Percentiles rank a stretch among this genome's conserved stretches.
Evolutionary conservation across 129 eudicot genomes (phyloP).

Genomic region (Flaveria trinervia): DNA sequence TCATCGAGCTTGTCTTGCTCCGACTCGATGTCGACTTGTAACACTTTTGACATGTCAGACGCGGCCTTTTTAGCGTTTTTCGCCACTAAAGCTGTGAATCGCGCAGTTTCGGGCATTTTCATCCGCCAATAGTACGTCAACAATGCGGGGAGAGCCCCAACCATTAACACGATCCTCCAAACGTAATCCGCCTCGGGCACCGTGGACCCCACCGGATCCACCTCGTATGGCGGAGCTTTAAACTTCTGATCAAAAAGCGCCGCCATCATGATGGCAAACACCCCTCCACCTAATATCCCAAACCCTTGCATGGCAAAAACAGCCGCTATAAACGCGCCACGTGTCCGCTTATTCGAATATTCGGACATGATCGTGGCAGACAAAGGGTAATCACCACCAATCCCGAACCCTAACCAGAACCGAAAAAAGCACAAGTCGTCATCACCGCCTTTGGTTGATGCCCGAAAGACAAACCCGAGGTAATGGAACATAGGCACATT

Average conservation of each 20-base stretch:
- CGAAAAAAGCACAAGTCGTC: conserved; percentile 58
- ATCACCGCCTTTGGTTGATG: conserved; percentile 49
- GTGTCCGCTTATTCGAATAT: conserved; percentile 55
- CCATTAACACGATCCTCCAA: conserved; percentile 57
- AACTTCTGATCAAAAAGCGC: conserved; percentile 36
- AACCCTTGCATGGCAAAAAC: conserved; percentile 70
- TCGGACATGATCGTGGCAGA: conserved; percentile 70
- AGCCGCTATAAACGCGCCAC: conserved; percentile 60
- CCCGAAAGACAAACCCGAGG: conserved; percentile 60
- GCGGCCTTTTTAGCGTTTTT: conserved; percentile 51
- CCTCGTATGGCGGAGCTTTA: conserved; percentile 49
- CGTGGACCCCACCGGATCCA: conserved; percentile 40
- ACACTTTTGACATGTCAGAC: conserved; percentile 52
- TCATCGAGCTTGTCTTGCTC: conserved; percentile 40
- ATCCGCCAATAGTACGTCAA: conserved; percentile 56
- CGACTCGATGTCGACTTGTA: conserved; percentile 44
- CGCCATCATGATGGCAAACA: conserved; percentile 45
- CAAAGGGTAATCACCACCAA: conserved; percentile 64
- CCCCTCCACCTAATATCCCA: conserved; percentile 56
- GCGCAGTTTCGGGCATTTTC: conserved; percentile 66
- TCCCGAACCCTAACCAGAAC: conserved; percentile 68
- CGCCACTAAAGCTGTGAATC: conserved; percentile 55
- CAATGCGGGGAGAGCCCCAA: conserved; percentile 51
- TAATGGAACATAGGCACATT: conserved; percentile 48
- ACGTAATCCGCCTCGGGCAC: conserved; percentile 51